Conservation (phyloP, 208 protist species). For the Crithidia thermophila region DNA sequence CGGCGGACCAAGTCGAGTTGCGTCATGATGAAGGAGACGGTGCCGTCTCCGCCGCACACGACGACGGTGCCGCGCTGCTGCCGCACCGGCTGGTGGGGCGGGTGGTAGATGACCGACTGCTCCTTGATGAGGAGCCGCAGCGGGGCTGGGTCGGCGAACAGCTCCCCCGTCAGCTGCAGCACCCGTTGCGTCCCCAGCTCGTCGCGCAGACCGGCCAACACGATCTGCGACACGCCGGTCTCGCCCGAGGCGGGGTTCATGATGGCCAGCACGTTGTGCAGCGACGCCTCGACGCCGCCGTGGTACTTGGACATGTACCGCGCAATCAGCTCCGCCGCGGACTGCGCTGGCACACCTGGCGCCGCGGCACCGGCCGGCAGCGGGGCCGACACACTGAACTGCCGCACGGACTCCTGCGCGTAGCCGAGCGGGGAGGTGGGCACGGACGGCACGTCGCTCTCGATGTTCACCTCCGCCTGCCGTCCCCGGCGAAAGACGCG, state of each 20-base stretch:
- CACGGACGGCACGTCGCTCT: conserved; percentile 1
- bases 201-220: conserved; percentile 40
- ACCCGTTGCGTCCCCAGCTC: conserved; percentile 63
- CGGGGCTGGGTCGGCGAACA: conserved; percentile 55
- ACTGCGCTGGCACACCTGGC: background rate
- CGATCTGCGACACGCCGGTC: conserved; percentile 24
- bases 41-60: conserved; percentile 85
- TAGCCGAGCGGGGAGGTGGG: conserved; percentile 1
- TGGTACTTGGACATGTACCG: conserved; percentile 22
- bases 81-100: conserved; percentile 1
- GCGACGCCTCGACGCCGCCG: conserved; percentile 33
- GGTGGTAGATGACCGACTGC: conserved; percentile 54
- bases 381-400: background rate
- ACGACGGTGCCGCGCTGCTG: conserved; percentile 74
- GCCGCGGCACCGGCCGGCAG: background rate
- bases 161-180: conserved; percentile 38
- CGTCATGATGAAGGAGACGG: conserved; percentile 78
- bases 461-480: conserved; percentile 22
- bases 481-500: background rate
- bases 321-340: conserved; percentile 4
- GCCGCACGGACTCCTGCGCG: conserved; percentile 1
- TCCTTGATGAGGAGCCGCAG: conserved; percentile 61
- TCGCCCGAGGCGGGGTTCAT: conserved; percentile 81
- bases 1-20: conserved; percentile 61
- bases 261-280: conserved; percentile 61